Evolutionary conservation across 2,329 filamentous ascomycete species (phyloP), one percentile per base, ranked within the genome.

Genomic region (Talaromyces sp.): DNA sequence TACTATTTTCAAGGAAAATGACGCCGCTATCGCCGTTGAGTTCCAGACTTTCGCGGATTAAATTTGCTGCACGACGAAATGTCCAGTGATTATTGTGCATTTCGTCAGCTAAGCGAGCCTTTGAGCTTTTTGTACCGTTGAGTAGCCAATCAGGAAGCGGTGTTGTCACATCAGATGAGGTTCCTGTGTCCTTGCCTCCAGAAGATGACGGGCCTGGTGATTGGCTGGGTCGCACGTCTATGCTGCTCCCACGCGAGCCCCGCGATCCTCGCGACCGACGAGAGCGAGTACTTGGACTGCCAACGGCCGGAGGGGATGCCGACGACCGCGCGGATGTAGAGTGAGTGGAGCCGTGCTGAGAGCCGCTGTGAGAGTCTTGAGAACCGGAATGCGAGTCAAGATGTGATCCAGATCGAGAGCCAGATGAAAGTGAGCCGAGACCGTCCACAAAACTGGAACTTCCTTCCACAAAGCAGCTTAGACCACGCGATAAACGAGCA

Each of bases 391-490:
- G 44, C 23, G 44, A 48, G 23, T 48, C 23, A 23, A 48, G 44
- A 48, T 39, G 58, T 14, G 58, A 60, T 16, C 46, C 58, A 65
- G 69, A 6, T 69, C 50, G 12, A 66, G 9, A 70, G 69, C n/a
- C 61, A 46, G 16, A 70, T 69, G 37, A 18, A 25, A 44, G 56
- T 4, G 65, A 66, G 28, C 70, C 66, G 2, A 65, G 50, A 3
- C 66, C 69, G 44, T 76, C 71, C 7, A 75, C 69, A n/a, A 76
- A 74, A 62, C 73, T 76, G 8, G 77, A 79, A 62, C 77, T 81
- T 5, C 81, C 81, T 63, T 84, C 82, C 6, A 84, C 81, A 60
- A 85, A 86, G 18, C 78, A 76, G 2, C 81, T 82, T 11, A 87
- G 72, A 0, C 83, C 44, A 81, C 82, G 75, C 82, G 86, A 68